Evolutionary conservation across 2,329 filamentous ascomycete species (phyloP), one percentile per base, ranked within the genome.

Genomic region (Scytalidium sp.): DNA sequence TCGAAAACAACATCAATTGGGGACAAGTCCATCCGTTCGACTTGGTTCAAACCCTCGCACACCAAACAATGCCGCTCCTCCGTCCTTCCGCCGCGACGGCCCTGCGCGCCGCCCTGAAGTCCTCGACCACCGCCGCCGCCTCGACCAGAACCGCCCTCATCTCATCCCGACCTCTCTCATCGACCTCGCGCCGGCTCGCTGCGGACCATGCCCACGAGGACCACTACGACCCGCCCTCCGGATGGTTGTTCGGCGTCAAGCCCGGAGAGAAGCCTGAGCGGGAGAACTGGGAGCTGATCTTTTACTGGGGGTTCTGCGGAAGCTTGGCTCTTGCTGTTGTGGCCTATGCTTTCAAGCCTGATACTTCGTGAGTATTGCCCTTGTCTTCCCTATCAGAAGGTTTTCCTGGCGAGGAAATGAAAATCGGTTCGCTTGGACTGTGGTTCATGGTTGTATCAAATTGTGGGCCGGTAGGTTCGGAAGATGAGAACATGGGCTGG

Each of bases 211-310:
- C 54, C 20, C 60, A 64, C 47, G 61, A 61, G 43, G 56, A 59
- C 60, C 87, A 91, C 69, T 99, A 91, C 73, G 94, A 99, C 60
- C 85, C 92, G 43, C 93, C 94, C 2, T 81, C 78, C 50, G 94
- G 94, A 63, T 97, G 91, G 90, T 83, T 99, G 63, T 97, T 89
- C 71, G 92, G 92, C 59, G 81, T 97, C 63, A 92, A 91, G 78
- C 94, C 94, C 29, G 92, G 92, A 56, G 90, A 97, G 83, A 96
- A 97, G 79, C 85, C 90, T 67, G 84, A 95, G 80, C 88, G 90
- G 70, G 94, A 99, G 75, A 94, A 93, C 46, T 99, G 94, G 94
- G 94, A 99, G 80, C 84, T 79, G 59, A 73, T 91, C 49, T 92
- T 87, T 76, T 87, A 87, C 68, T 89, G 88, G 68, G 91, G 92